Evolutionary conservation across 805 yeast genomes (phyloP), one percentile per base, ranked within the genome.

Genomic region (Clavispora asparagi): DNA sequence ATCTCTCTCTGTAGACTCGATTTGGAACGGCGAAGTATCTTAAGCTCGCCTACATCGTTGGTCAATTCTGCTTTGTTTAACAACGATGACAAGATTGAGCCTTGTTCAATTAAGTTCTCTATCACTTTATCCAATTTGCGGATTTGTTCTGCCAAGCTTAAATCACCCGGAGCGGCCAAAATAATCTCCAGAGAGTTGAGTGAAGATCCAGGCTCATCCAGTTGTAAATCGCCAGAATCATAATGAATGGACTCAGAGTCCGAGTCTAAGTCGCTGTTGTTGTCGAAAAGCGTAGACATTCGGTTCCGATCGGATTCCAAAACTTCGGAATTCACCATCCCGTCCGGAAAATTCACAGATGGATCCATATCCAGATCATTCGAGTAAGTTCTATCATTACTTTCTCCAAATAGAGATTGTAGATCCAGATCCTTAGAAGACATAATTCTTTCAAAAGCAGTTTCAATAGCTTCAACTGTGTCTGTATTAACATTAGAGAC

Each of bases 51-150:
- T 6, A 77, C 65, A 60, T 87, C 87, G 60, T 88, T 86, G 0
- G 95, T 88, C 29, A 92, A 67, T 56, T 88, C 95, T 0, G 97
- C 96, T 59, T 92, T 92, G 39, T 74, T 70, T 35, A 88, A 62
- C 40, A 92, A 68, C 6, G 92, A 84, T 12, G 76, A 79, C 35
- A 92, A 63, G 23, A 91, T 78, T 5, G 71, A 70, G 36, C 79
- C 67, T 59, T 91, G 96, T 47, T 78, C 77, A 32, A 74, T 71
- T 25, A 87, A 64, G 43, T 73, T 75, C 25, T 74, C 79, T 7
- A 88, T 79, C 12, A 83, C 87, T 1, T 69, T 61, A 2, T 76
- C 69, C 13, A 90, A 61, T n/a, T 70, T 74, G 2, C 69, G 69
- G 39, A 91, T 87, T 45, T 84, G 87, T 46, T 83, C 87, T 2